A percentile compares a stretch with the other conserved stretches of the same genome.
Evolutionary conservation across 2,329 filamentous ascomycete species (phyloP).

Genomic region (Lecanicillium sp.): DNA sequence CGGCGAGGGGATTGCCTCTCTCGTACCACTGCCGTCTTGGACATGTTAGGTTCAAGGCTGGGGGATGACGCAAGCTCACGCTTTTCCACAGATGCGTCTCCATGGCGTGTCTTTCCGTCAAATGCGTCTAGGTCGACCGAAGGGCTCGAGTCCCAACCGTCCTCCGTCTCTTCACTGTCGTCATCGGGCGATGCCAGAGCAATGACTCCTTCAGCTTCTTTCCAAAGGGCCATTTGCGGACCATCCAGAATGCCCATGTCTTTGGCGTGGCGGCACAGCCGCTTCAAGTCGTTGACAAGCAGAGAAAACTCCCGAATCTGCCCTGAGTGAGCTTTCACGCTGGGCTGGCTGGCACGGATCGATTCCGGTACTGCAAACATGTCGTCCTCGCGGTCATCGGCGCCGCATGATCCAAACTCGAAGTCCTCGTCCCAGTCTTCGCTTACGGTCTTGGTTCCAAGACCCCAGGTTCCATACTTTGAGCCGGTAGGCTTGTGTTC

Average conservation of each 20-base stretch:
- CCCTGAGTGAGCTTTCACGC: slow-evolving; percentile 76
- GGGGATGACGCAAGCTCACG: slow-evolving; percentile 33
- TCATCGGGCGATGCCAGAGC: slow-evolving; percentile 69
- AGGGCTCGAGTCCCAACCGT: slow-evolving; percentile 28
- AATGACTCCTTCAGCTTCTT: slow-evolving; percentile 81
- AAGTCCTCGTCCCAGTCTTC: slow-evolving; percentile 92
- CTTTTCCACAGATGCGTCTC: slow-evolving; percentile 34
- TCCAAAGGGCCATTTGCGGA: slow-evolving; percentile 56
- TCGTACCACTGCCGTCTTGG: slow-evolving; percentile 44
- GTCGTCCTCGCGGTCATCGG: slow-evolving; percentile 26
- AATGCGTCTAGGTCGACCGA: slow-evolving; percentile 32
- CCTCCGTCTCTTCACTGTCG: slow-evolving; percentile 31
- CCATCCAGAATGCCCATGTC: slow-evolving; percentile 59
- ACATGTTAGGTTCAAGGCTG: slow-evolving; percentile 33
- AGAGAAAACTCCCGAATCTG: slow-evolving; percentile 75
- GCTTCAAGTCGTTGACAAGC: slow-evolving; percentile 76
- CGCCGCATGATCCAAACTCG: slow-evolving; percentile 53
- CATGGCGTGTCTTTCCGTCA: slow-evolving; percentile 38
- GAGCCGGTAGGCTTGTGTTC: slow-evolving; percentile 44
- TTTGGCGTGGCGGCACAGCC: slow-evolving; percentile 62
- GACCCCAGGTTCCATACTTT: slow-evolving; percentile 77
- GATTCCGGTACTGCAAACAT: slow-evolving; percentile 54
- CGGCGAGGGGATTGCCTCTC: slow-evolving; percentile 45
- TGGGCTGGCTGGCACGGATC: slow-evolving; percentile 75
- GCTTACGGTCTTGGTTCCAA: slow-evolving; percentile 70